These are phyloP conservation scores for Trichoderma asperelloides DNA, from an alignment of 495 filamentous ascomycete genomes.

Conservation along the genomic window DNA sequence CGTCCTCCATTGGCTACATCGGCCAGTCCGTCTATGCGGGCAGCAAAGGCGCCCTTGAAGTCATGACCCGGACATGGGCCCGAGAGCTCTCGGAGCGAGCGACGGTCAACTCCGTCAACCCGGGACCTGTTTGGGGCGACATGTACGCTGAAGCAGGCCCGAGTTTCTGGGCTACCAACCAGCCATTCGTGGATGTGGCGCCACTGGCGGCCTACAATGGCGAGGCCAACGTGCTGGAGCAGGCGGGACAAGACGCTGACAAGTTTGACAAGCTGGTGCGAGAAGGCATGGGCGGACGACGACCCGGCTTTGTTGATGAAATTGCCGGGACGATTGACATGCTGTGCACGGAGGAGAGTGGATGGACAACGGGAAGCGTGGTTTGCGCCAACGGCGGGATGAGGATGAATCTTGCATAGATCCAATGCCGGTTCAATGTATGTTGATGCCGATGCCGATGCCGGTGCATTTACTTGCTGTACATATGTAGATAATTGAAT, in stretches of 20 bases:
- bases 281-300: constrained; percentile 48
- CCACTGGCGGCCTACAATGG: constrained; percentile 36
- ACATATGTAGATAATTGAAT: background rate
- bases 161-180: constrained; percentile 32
- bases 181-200: constrained; percentile 55
- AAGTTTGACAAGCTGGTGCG: constrained; percentile 39
- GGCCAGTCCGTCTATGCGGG: constrained; percentile 76
- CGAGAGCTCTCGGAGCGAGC: constrained; percentile 67
- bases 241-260: constrained; percentile 49
- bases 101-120: constrained; percentile 85
- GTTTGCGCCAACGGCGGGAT: constrained; percentile 85
- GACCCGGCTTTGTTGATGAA: constrained; percentile 64
- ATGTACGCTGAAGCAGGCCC: constrained; percentile 41
- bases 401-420: constrained; percentile 32
- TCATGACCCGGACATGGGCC: constrained; percentile 88
- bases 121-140: constrained; percentile 76
- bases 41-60: constrained; percentile 80
- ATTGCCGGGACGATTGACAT: constrained; percentile 80
- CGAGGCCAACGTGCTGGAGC: constrained; percentile 27
- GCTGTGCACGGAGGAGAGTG: constrained; percentile 63
- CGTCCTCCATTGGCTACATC: constrained; percentile 57
- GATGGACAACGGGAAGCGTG: constrained; percentile 78
- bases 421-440: background rate
- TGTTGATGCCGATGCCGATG: no score
- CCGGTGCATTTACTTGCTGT: background rate